Evolutionary conservation across 495 filamentous ascomycete genomes (phyloP).

Genomic region (Xylaria flabelliformis): DNA sequence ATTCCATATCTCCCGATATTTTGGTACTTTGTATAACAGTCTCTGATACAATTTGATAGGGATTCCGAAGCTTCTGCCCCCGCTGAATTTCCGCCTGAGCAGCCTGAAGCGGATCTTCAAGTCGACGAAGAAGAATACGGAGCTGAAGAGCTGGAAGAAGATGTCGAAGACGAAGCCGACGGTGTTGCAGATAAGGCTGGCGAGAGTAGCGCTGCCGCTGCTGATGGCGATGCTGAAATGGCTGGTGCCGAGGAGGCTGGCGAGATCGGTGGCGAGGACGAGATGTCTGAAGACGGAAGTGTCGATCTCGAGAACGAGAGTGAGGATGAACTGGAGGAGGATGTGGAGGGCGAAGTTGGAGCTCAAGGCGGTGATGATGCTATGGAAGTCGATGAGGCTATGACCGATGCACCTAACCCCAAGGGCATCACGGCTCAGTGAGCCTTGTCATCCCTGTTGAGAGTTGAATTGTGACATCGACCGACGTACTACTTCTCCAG

Average conservation of each 20-base stretch:
- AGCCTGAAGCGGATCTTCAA: conserved; percentile 88
- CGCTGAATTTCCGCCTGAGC: conserved; percentile 94
- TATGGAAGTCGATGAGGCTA: conserved; percentile 76
- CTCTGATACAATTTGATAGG: conserved; percentile 58
- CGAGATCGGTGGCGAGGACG: conserved; percentile 66
- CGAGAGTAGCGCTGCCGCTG: conserved; percentile 51
- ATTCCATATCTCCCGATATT: neutral
- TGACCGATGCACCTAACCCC: conserved; percentile 33
- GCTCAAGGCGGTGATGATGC: conserved; percentile 77
- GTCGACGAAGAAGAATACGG: conserved; percentile 91
- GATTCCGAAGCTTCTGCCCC: conserved; percentile 96
- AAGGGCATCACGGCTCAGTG: conserved; percentile 20
- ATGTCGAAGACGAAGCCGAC: conserved; percentile 61
- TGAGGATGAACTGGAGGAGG: conserved; percentile 80
- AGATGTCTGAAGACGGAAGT: conserved; percentile 85
- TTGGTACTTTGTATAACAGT: neutral
- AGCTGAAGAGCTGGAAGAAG: conserved; percentile 78
- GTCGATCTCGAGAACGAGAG: conserved; percentile 97
- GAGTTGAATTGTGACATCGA: no score
- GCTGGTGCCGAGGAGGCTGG: conserved; percentile 67
- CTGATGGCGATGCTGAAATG: conserved; percentile 81
- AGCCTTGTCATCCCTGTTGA: neutral
- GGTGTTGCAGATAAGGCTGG: conserved; percentile 47
- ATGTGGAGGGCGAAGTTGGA: conserved; percentile 73
- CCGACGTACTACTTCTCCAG: neutral